phyloP scores from a whole-genome alignment of 2,329 filamentous ascomycete genomes.

The Xylariaceae sp. region DNA sequence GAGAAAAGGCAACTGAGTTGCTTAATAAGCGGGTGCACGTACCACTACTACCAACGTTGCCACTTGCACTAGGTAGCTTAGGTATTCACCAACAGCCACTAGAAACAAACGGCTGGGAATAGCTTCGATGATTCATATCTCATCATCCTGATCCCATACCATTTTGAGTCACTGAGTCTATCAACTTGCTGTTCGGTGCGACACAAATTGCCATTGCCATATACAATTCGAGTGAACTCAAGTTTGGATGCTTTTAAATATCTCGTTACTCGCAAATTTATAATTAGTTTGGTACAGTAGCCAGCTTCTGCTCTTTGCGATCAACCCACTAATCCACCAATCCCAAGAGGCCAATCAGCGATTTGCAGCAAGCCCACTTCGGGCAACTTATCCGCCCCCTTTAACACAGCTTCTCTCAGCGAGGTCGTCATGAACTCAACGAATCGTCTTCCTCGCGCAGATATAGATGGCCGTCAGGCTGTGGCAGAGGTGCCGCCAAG shows the following conservation, averaged over 20 bases:
- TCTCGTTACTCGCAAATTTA: no score
- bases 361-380: conserved; percentile 5
- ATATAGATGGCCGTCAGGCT: conserved; percentile 52
- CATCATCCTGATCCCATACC: conserved; percentile 27
- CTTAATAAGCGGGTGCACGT: no score
- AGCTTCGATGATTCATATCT: conserved; percentile 31
- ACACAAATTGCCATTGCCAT: not conserved
- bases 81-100: not conserved
- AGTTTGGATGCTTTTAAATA: not conserved
- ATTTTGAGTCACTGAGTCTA: not conserved
- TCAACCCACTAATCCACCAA: not conserved
- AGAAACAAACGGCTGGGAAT: conserved; percentile 12
- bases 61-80: not conserved
- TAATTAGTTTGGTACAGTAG: no score
- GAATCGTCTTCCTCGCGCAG: conserved; percentile 36
- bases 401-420: not conserved
- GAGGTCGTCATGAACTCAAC: conserved; percentile 49
- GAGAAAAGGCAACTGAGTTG: no score
- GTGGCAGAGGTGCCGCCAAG: conserved; percentile 52
- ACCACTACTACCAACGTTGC: not conserved
- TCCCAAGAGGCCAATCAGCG: not conserved
- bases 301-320: not conserved
- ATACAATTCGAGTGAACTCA: not conserved
- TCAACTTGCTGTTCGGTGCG: not conserved
- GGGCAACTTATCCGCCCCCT: not conserved